Conservation (phyloP, 441 rosid genomes). For the Erysimum cheiri region DNA sequence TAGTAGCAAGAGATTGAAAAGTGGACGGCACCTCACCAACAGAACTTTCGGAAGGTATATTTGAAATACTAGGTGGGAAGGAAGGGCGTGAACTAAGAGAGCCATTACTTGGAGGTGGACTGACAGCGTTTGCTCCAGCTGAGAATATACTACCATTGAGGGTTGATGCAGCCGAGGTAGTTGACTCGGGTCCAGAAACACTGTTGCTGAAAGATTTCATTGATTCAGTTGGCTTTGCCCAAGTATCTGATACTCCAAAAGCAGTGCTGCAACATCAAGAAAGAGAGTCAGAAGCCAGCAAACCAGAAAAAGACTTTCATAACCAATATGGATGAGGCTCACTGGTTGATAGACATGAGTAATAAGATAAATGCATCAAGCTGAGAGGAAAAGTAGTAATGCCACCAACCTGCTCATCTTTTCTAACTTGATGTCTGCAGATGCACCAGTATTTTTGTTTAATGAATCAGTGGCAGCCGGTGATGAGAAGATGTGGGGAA, state of each 20-base stretch:
- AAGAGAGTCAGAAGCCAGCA: conserved; percentile 29
- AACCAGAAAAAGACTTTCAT: conserved; percentile 16
- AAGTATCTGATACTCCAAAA: conserved; percentile 47
- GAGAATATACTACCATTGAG: conserved; percentile 53
- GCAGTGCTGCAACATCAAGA: conserved; percentile 52
- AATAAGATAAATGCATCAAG: conserved; percentile 18
- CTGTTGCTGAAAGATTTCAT: conserved; percentile 47
- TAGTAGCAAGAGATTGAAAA: conserved; percentile 38
- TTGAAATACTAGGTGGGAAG: conserved; percentile 42
- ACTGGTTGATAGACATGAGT: conserved; percentile 15
- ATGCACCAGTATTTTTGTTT: conserved; percentile 30
- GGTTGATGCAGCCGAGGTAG: conserved; percentile 47
- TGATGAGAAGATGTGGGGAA: conserved; percentile 30
- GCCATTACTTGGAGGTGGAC: conserved; percentile 54
- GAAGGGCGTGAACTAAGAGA: conserved; percentile 49
- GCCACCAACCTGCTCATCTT: conserved; percentile 44
- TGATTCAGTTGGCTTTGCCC: conserved; percentile 50
- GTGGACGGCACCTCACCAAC: conserved; percentile 44
- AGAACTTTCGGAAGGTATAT: conserved; percentile 40
- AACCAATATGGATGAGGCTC: conserved; percentile 20
- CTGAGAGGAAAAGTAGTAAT: conserved; percentile 19
- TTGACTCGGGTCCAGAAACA: conserved; percentile 46
- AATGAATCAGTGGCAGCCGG: conserved; percentile 22
- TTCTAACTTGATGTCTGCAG: conserved; percentile 38
- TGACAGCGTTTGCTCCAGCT: conserved; percentile 45